These are phyloP conservation scores for Penstemon davidsonii DNA, from an alignment of 257 asterid genomes.

Conservation along the genomic window DNA sequence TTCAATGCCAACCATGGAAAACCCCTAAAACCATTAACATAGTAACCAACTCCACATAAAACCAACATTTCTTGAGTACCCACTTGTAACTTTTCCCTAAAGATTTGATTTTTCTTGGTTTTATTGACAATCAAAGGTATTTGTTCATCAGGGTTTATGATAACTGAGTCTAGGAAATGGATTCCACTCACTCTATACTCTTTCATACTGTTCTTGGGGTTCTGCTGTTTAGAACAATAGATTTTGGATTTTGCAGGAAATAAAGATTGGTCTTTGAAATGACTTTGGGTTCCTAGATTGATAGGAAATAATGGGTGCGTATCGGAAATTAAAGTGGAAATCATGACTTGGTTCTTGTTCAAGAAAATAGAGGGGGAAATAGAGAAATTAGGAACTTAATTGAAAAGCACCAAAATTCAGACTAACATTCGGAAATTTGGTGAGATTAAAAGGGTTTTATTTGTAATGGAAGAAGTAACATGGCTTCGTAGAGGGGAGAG, in stretches of 20 bases:
- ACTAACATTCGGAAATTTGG: background rate
- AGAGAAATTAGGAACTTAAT: background rate
- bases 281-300: background rate
- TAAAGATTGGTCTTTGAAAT: background rate
- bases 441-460: background rate
- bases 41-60: conserved; percentile 82
- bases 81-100: conserved; percentile 26
- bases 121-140: background rate
- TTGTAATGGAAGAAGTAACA: background rate
- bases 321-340: background rate
- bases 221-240: background rate
- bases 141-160: background rate
- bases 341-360: background rate
- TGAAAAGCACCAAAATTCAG: background rate
- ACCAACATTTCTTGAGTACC: conserved; percentile 56
- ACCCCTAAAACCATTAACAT: conserved; percentile 87
- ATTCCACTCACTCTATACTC: background rate
- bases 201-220: background rate
- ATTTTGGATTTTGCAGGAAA: background rate
- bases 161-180: background rate
- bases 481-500: background rate
- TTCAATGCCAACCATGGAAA: conserved; percentile 91
- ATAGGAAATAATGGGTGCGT: background rate
- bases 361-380: background rate
- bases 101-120: background rate